A percentile compares a stretch with the other conserved stretches of the same genome.
Evolutionary conservation across 1,284 basidiomycete genomes (phyloP).

Genomic region (Ceratobasidium sp.): DNA sequence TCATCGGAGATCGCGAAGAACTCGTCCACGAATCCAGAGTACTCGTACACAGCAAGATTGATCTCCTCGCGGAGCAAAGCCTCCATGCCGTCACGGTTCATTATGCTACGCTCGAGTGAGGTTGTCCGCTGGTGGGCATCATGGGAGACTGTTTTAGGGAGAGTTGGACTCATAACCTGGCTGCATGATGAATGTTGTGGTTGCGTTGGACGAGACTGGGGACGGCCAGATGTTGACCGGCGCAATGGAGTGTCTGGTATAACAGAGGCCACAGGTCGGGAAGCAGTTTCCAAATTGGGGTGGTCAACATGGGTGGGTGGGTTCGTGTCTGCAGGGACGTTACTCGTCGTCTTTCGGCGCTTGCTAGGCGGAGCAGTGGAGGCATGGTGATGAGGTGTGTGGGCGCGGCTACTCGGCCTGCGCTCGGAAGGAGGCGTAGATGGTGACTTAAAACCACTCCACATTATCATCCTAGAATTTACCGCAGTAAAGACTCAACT

Average conservation of each 20-base stretch:
- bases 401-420: no score
- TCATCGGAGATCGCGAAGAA: neutral
- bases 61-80: slow-evolving; percentile 1
- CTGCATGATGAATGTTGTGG: slow-evolving; percentile 2
- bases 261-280: neutral
- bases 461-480: no score
- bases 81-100: neutral
- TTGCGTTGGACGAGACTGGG: neutral
- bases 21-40: neutral
- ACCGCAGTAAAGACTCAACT: no score
- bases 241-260: neutral
- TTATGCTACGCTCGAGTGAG: neutral
- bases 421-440: no score
- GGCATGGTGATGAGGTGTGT: neutral
- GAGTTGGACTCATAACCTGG: neutral
- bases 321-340: neutral
- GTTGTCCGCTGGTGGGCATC: neutral
- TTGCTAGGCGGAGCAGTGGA: neutral
- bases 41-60: slow-evolving; percentile 14
- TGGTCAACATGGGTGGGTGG: neutral
- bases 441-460: no score
- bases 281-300: neutral
- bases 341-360: neutral
- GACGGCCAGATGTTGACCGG: neutral
- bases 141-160: neutral